These are phyloP conservation scores for Brasilioporus rufonigricans DNA, from an alignment of 768 basidiomycete species.

Conservation along the genomic window DNA sequence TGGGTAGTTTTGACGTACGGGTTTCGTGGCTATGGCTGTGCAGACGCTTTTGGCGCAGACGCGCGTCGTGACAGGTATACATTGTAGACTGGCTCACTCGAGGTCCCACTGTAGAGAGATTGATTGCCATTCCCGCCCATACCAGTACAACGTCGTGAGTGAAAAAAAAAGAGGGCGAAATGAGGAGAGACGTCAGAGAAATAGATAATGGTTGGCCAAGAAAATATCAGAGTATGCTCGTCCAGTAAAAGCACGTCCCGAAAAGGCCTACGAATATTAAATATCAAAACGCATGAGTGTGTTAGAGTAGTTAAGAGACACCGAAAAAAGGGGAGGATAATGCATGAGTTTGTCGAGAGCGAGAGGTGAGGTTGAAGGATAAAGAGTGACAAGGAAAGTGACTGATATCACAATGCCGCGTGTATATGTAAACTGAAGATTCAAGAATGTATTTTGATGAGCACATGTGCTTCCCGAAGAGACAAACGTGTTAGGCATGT, in stretches of 20 bases:
- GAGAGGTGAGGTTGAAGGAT: no score
- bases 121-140: not conserved
- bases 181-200: not conserved
- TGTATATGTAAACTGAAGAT: conserved; percentile 15
- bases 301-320: not conserved
- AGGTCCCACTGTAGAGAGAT: not conserved
- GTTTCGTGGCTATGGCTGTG: no score
- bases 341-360: not conserved
- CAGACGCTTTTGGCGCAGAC: no score
- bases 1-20: no score
- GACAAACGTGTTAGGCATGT: conserved; percentile 1
- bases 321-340: not conserved
- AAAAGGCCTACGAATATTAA: not conserved
- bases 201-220: not conserved
- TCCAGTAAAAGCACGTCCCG: not conserved
- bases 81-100: no score
- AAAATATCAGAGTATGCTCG: not conserved
- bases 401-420: conserved; percentile 7
- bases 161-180: not conserved
- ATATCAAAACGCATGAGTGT: not conserved
- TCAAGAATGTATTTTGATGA: conserved; percentile 17
- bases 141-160: not conserved
- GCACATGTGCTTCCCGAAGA: conserved; percentile 3
- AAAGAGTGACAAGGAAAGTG: not conserved
- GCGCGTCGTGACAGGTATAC: no score